Evolutionary conservation across 176 grass and related monocot species (phyloP), one percentile per base, ranked within the genome.

Genomic region (Triticum turgidum): DNA sequence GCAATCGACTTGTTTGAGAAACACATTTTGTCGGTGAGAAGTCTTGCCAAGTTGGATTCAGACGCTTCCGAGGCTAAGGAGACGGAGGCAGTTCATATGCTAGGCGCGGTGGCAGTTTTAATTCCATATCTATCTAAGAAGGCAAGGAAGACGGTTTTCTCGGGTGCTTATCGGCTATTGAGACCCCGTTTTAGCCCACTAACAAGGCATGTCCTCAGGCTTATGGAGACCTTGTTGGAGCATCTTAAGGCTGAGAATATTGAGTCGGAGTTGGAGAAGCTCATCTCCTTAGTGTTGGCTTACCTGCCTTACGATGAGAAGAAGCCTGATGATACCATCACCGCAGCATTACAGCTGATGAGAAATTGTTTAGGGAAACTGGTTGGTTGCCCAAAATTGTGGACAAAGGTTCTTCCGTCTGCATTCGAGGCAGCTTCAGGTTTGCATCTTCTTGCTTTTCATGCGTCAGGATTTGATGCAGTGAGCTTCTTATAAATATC

Each of bases 351-450:
- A 61, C 83, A 88, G 68, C 76, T 92, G 61, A 78, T 94, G 75
- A 94, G 69, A 85, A 90, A 52, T 88, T 94, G 90, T 77, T 88
- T 98, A 77, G 88, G 58, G 34, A 94, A 92, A 79, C 76, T 98
- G 49, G 56, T 56, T 75, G 51, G 75, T 83, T 86, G 58, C 30
- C 76, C 88, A 24, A 83, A 77, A 73, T 79, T 89, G 56, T 98
- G 93, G 93, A 87, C 69, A 59, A 65, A 80, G 27, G 80, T 18
- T 69, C 91, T 98, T 91, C 96, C 96, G 64, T 56, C 73, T 68
- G 88, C 91, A 71, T 94, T 98, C 33, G 80, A 88, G 78, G 87
- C 90, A 80, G 82, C 89, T 92, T 88, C 90, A 96, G 92, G 96
- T 98, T 27, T 12, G 72, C 32, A 65, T 77, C 59, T 87, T 64